A percentile compares a stretch with the other conserved stretches of the same genome.
phyloP scores from a whole-genome alignment of 1,284 basidiomycete species.

The Ceratobasidium sp. region DNA sequence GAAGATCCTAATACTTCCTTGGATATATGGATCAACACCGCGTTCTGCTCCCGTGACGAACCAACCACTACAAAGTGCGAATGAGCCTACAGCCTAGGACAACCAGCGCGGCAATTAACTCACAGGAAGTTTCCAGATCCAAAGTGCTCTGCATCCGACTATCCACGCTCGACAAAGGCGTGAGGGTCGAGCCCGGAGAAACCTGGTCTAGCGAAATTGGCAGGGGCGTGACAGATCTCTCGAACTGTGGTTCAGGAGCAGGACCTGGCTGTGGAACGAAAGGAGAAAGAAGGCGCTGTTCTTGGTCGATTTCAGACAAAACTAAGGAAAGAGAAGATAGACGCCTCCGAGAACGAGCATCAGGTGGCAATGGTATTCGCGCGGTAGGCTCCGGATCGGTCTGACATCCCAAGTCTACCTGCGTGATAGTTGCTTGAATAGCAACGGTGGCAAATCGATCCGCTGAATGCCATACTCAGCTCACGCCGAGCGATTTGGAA shows the following conservation, averaged over 20 bases:
- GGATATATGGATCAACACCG: neutral
- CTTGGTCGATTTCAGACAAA: neutral
- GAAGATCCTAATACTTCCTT: constrained; percentile 2
- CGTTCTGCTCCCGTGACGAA: neutral
- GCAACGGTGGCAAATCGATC: neutral
- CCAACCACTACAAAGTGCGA: neutral
- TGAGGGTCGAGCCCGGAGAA: neutral
- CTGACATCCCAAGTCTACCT: neutral
- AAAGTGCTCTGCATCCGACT: neutral
- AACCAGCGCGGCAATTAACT: neutral
- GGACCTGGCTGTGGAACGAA: neutral
- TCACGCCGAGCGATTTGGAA: neutral
- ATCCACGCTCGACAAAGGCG: neutral
- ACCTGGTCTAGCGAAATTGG: neutral
- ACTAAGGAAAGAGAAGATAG: neutral
- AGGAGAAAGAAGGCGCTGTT: constrained; percentile 2
- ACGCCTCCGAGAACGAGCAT: neutral
- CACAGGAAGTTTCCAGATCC: neutral
- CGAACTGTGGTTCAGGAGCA: neutral
- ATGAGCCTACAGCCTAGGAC: neutral
- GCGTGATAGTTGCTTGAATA: neutral
- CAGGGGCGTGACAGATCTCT: neutral
- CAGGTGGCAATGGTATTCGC: neutral
- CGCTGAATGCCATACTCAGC: neutral
- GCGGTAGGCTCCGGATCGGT: neutral